Evolutionary conservation across 331 rosid genomes (phyloP).

Genomic region (Phaseolus coccineus): DNA sequence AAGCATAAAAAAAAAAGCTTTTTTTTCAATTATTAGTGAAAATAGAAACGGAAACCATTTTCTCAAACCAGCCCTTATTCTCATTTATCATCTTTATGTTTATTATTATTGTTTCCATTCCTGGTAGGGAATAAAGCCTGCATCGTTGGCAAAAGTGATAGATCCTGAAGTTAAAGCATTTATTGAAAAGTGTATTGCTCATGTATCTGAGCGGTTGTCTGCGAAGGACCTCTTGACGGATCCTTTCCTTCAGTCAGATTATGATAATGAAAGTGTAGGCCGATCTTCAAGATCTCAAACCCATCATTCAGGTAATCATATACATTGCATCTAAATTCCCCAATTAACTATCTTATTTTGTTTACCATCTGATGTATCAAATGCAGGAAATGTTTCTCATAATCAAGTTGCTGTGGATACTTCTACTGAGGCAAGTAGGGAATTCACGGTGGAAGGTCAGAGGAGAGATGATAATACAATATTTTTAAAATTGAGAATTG

Average conservation of each 20-base stretch:
- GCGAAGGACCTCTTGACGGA: slow-evolving; percentile 88
- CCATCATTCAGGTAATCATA: slow-evolving; percentile 54
- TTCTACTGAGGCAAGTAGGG: slow-evolving; percentile 58
- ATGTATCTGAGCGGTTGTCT: slow-evolving; percentile 76
- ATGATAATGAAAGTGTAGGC: slow-evolving; percentile 55
- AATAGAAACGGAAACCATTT: slow-evolving; percentile 2
- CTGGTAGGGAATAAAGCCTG: slow-evolving; percentile 88
- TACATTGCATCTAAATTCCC: slow-evolving; percentile 32
- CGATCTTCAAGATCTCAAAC: slow-evolving; percentile 48
- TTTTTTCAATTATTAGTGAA: background rate
- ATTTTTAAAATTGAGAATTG: slow-evolving; percentile 83
- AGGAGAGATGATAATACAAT: slow-evolving; percentile 76
- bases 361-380: slow-evolving; percentile 44
- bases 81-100: slow-evolving; percentile 20
- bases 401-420: slow-evolving; percentile 47
- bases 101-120: slow-evolving; percentile 36
- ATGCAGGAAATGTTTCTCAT: slow-evolving; percentile 55
- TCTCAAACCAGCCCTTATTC: background rate
- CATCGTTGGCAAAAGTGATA: slow-evolving; percentile 83
- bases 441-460: slow-evolving; percentile 83
- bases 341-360: slow-evolving; percentile 5
- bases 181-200: slow-evolving; percentile 82
- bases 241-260: slow-evolving; percentile 79
- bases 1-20: background rate
- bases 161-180: slow-evolving; percentile 72